Evolutionary conservation across 2,329 filamentous ascomycete genomes (phyloP).

Genomic region (Cladobotryum mycophilum): DNA sequence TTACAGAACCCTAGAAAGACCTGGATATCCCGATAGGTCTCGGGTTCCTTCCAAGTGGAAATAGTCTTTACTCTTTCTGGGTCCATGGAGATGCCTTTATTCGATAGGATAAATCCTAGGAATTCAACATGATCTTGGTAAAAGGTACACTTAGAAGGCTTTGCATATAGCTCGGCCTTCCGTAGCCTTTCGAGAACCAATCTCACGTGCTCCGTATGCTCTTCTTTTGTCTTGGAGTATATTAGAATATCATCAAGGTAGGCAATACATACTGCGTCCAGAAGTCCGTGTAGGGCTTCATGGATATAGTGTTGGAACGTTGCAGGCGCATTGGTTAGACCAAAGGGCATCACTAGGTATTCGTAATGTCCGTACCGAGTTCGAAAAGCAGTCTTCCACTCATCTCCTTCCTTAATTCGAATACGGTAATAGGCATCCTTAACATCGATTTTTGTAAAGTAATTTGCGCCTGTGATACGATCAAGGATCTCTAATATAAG

Average conservation of each 20-base stretch:
- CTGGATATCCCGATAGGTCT: no score
- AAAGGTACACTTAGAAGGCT: background rate
- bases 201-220: background rate
- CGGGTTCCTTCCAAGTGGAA: no score
- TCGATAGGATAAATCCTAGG: background rate
- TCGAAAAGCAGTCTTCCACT: background rate
- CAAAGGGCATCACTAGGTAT: background rate
- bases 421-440: background rate
- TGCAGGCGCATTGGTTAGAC: background rate
- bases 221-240: background rate
- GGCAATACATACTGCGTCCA: background rate
- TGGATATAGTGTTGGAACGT: background rate
- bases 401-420: background rate
- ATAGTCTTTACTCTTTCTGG: background rate
- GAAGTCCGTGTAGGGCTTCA: background rate
- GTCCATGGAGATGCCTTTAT: background rate
- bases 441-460: background rate
- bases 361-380: background rate
- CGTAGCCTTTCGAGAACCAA: background rate
- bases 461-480: background rate
- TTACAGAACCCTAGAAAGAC: no score
- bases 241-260: background rate
- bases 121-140: background rate
- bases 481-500: background rate
- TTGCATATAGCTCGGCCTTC: background rate